Evolutionary conservation across 75 land plant genomes (phyloP).

Genomic region (Isoetes taiwanensis): DNA sequence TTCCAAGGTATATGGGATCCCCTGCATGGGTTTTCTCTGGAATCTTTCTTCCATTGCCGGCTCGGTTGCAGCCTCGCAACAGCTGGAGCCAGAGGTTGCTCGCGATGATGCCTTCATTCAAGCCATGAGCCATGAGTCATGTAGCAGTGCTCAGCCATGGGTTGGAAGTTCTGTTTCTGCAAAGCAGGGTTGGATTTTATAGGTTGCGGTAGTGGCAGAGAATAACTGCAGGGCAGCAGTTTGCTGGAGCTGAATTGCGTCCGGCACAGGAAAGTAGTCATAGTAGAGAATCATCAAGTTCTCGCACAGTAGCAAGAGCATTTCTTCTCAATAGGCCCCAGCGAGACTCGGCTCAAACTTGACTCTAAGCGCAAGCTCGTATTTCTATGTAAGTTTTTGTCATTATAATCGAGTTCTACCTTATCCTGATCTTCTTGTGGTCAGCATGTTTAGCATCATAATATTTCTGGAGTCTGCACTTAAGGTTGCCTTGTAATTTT

Average conservation of each 20-base stretch:
- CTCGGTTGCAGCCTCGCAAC: too few species aligned
- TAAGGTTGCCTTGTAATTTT: not conserved
- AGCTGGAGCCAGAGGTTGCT: too few species aligned
- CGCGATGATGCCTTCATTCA: too few species aligned
- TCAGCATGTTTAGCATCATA: not conserved
- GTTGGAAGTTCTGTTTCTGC: too few species aligned
- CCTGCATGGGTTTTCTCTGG: too few species aligned
- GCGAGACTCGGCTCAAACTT: slow-evolving; percentile 55
- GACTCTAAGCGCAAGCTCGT: slow-evolving; percentile 61
- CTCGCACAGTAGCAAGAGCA: slow-evolving; percentile 35
- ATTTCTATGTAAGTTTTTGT: slow-evolving; percentile 49
- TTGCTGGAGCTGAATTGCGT: too few species aligned
- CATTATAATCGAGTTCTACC: not conserved
- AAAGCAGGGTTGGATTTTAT: too few species aligned
- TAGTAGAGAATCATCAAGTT: not conserved
- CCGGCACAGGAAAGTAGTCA: not conserved
- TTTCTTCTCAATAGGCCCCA: slow-evolving; percentile 35
- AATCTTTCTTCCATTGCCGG: too few species aligned
- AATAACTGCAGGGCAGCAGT: not conserved
- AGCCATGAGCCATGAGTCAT: too few species aligned
- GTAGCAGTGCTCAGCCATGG: too few species aligned
- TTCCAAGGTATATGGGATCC: too few species aligned
- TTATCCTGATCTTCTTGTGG: not conserved
- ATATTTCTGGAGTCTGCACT: not conserved
- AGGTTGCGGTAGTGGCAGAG: slow-evolving; percentile 13